A percentile compares a stretch with the other conserved stretches of the same genome.
phyloP scores from a whole-genome alignment of 2,329 filamentous ascomycete species.

The Tolypocladium amazonense region DNA sequence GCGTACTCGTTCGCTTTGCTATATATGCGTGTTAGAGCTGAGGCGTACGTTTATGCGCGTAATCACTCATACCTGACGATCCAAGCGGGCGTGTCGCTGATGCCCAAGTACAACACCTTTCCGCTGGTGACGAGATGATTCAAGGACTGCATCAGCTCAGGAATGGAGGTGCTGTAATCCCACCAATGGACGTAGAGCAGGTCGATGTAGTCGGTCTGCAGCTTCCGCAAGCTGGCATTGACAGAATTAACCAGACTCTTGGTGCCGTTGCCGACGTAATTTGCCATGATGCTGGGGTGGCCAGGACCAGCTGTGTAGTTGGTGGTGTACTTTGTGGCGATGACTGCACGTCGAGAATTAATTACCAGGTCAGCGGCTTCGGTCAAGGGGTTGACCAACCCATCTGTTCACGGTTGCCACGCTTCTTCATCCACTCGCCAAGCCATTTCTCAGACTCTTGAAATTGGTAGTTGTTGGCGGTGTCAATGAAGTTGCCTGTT shows the following conservation, averaged over 20 bases:
- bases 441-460: slow-evolving; percentile 54
- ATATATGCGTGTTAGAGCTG: not conserved
- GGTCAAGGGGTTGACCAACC: slow-evolving; percentile 21
- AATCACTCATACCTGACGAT: slow-evolving; percentile 34
- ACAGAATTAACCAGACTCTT: slow-evolving; percentile 50
- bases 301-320: slow-evolving; percentile 37
- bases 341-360: slow-evolving; percentile 28
- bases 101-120: slow-evolving; percentile 56
- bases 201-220: slow-evolving; percentile 61
- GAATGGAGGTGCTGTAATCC: slow-evolving; percentile 56
- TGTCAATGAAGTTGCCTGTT: slow-evolving; percentile 63
- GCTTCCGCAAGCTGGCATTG: slow-evolving; percentile 44
- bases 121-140: slow-evolving; percentile 48
- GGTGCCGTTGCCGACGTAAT: slow-evolving; percentile 47
- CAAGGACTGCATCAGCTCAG: slow-evolving; percentile 58
- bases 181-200: slow-evolving; percentile 56
- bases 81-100: slow-evolving; percentile 62
- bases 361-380: not conserved
- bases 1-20: slow-evolving; percentile 60
- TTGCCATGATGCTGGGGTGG: slow-evolving; percentile 34
- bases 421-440: slow-evolving; percentile 59
- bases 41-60: not conserved
- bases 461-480: slow-evolving; percentile 56
- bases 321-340: slow-evolving; percentile 60
- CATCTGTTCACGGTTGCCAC: slow-evolving; percentile 55